phyloP scores from a whole-genome alignment of 2,329 filamentous ascomycete genomes.

The Aspergillus phoenicis region DNA sequence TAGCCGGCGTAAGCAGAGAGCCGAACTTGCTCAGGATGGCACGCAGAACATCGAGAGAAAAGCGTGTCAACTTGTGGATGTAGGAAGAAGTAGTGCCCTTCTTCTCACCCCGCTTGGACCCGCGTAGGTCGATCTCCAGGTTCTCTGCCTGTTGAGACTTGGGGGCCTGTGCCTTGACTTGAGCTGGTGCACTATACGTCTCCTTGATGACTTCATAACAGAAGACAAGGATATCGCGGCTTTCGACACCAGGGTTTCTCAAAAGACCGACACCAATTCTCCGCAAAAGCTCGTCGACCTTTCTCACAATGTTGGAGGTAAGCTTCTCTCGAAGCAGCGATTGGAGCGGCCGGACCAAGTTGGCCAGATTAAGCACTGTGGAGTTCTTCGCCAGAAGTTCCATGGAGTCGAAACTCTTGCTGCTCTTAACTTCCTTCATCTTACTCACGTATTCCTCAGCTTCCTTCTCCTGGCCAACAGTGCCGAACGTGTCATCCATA shows the following conservation, averaged over 20 bases:
- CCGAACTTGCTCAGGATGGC: slow-evolving; percentile 85
- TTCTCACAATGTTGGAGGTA: slow-evolving; percentile 77
- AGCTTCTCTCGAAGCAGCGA: slow-evolving; percentile 80
- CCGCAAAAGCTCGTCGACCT: slow-evolving; percentile 85
- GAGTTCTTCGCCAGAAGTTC: slow-evolving; percentile 84
- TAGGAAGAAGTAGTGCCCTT: slow-evolving; percentile 75
- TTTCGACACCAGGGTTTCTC: slow-evolving; percentile 76
- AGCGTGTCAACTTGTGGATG: slow-evolving; percentile 83
- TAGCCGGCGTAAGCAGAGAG: slow-evolving; percentile 73
- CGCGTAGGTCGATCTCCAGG: slow-evolving; percentile 77
- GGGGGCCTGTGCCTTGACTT: slow-evolving; percentile 30
- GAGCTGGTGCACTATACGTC: slow-evolving; percentile 69
- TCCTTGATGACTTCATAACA: slow-evolving; percentile 93
- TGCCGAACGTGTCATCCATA: slow-evolving; percentile 97
- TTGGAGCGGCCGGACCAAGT: slow-evolving; percentile 77
- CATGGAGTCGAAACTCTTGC: slow-evolving; percentile 97
- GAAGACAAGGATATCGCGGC: slow-evolving; percentile 83
- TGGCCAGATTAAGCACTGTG: slow-evolving; percentile 71
- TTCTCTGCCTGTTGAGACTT: slow-evolving; percentile 46
- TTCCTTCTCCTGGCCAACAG: slow-evolving; percentile 91
- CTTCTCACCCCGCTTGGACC: slow-evolving; percentile 72
- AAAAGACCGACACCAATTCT: slow-evolving; percentile 81
- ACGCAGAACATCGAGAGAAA: slow-evolving; percentile 83
- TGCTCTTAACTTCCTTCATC: slow-evolving; percentile 97
- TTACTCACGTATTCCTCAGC: slow-evolving; percentile 92